These are phyloP conservation scores for Tetragonia tetragonoides DNA, from an alignment of 148 eudicot species.

Conservation along the genomic window DNA sequence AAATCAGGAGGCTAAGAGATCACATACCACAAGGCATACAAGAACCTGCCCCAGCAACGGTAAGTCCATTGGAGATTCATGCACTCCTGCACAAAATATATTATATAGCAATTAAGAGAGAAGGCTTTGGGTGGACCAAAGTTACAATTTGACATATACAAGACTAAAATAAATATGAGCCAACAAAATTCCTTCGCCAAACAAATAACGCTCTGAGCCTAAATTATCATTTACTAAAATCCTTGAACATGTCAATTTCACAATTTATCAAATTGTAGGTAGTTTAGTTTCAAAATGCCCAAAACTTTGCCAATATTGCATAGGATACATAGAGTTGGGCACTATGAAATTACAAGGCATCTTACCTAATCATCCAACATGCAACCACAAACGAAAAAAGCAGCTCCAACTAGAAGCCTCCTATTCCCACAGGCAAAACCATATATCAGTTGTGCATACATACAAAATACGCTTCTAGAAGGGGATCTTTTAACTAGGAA, in stretches of 20 bases:
- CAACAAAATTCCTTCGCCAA: neutral
- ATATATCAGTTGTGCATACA: neutral
- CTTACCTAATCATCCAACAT: neutral
- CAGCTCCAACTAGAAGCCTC: neutral
- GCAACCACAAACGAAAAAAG: neutral
- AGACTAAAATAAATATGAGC: conserved; percentile 9
- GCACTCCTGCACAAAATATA: conserved; percentile 39
- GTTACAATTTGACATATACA: conserved; percentile 1
- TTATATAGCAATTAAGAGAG: conserved; percentile 29
- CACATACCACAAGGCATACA: conserved; percentile 34
- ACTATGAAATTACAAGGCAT: neutral
- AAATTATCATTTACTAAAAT: neutral
- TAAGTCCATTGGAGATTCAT: conserved; percentile 26
- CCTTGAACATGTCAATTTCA: neutral
- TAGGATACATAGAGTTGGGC: neutral
- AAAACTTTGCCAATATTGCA: neutral
- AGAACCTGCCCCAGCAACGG: conserved; percentile 24
- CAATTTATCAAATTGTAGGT: neutral
- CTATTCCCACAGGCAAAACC: neutral
- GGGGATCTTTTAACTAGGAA: neutral
- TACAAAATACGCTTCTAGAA: neutral
- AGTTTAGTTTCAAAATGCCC: neutral
- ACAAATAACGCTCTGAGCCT: neutral
- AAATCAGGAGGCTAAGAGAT: conserved; percentile 29
- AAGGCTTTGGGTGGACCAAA: conserved; percentile 8